Conservation (phyloP, 1,284 basidiomycete genomes). For the Uromyces viciae-fabae region DNA sequence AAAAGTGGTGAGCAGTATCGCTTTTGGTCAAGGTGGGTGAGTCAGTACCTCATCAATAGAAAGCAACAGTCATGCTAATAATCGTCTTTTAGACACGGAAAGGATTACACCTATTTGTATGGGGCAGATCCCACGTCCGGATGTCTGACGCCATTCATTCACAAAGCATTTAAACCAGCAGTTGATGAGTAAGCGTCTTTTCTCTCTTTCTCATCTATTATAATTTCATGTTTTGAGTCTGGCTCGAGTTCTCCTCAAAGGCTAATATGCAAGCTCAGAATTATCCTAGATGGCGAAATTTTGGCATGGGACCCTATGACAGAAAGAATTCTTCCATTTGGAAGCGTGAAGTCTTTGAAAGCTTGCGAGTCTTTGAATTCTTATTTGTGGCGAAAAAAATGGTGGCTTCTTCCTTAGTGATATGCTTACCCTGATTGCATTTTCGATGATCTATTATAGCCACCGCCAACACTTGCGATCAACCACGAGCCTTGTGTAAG, state of each 20-base stretch:
- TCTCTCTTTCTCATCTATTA: slow-evolving; percentile 37
- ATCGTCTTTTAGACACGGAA: slow-evolving; percentile 67
- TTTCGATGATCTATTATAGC: background rate
- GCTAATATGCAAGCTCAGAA: slow-evolving; percentile 58
- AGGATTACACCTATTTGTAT: slow-evolving; percentile 88
- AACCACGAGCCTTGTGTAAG: slow-evolving; percentile 25
- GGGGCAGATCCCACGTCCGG: slow-evolving; percentile 67
- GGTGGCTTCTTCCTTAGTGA: too few relatives aligned
- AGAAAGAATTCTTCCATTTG: slow-evolving; percentile 80
- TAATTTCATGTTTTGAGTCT: background rate
- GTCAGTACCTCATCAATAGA: slow-evolving; percentile 10
- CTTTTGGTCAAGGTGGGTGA: slow-evolving; percentile 74
- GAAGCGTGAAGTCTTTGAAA: slow-evolving; percentile 83
- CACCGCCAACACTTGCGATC: background rate
- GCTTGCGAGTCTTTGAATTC: slow-evolving; percentile 60
- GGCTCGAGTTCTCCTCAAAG: background rate
- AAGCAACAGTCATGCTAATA: slow-evolving; percentile 19
- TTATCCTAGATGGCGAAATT: slow-evolving; percentile 94
- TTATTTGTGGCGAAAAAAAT: too few relatives aligned
- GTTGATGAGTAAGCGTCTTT: slow-evolving; percentile 67
- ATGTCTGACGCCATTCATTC: slow-evolving; percentile 78
- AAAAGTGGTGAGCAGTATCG: slow-evolving; percentile 81
- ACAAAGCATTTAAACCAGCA: slow-evolving; percentile 67
- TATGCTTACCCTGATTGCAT: background rate
- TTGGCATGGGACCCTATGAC: slow-evolving; percentile 88